These are phyloP conservation scores for Dictyostelium brefeldianum DNA, from an alignment of 78 protist genomes.

Conservation along the genomic window DNA sequence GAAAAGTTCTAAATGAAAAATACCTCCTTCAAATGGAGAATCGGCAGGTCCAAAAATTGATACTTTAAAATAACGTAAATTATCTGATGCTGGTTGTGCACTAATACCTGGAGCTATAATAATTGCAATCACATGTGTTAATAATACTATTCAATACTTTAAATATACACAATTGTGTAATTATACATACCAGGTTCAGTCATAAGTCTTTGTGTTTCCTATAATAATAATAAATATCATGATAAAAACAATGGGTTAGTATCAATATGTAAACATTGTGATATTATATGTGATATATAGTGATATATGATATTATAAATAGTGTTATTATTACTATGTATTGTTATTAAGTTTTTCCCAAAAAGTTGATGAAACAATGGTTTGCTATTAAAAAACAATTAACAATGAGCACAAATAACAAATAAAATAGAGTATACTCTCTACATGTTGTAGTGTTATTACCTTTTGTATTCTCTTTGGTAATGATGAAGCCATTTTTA, in stretches of 20 bases:
- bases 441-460: not conserved
- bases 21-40: slow-evolving; percentile 96
- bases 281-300: too few species aligned
- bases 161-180: not conserved
- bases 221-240: not conserved
- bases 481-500: slow-evolving; percentile 5
- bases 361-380: not conserved
- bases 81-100: slow-evolving; percentile 93
- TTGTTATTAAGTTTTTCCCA: not conserved
- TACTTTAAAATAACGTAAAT: slow-evolving; percentile 95
- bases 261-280: not conserved
- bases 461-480: slow-evolving; percentile 71
- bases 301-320: not conserved
- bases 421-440: not conserved
- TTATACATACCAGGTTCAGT: slow-evolving; percentile 65
- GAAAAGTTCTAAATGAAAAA: slow-evolving; percentile 96
- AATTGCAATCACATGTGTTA: not conserved
- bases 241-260: too few species aligned
- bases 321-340: too few species aligned
- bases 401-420: not conserved
- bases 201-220: slow-evolving; percentile 72
- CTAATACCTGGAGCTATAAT: slow-evolving; percentile 92
- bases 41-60: slow-evolving; percentile 91
- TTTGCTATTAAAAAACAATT: not conserved
- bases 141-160: not conserved